Evolutionary conservation across 2,329 filamentous ascomycete genomes (phyloP), one percentile per base, ranked within the genome.

Genomic region (Cryphonectria parasitica): DNA sequence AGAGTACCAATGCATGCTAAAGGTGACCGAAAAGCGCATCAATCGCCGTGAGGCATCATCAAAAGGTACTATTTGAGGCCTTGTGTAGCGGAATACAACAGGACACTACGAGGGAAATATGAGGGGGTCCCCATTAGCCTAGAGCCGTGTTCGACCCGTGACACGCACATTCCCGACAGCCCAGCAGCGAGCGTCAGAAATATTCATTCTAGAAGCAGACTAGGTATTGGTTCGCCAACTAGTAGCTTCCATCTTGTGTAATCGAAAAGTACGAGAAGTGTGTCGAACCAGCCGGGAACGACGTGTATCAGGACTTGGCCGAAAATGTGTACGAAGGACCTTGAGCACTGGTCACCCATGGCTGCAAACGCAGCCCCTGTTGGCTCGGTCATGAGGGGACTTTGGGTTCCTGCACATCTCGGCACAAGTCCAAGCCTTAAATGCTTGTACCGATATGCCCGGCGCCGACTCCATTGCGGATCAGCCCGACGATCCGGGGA

Each of bases 401-500:
- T 71, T 56, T 3, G 15, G 67, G 36, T 54, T 69, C 49, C 70
- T 72, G 71, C 71, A 72, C 45, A 63, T 69, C 68, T 72, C 71
- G 71, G 71, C 62, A 54, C 45, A 68, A 34, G 45, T 39, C 45
- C 45, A 72, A 70, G 65, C 36, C n/a, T 65, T 31, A 62, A 68
- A 70, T 67, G 68, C 68, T 71, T 68, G 64, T 1, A 58, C 3
- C 5, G 25, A 34, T 13, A 54, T 15, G 25, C 25, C 28, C 25
- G 25, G 54, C 64, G 62, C 63, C 68, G 31, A 34, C 36, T 13
- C 39, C 1, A 31, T 43, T 66, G 52, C 52, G 34, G 65, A 64
- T 52, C 49, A 41, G 34, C 60, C 45, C 34, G 67, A 56, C 45
- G 58, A 36, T 45, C 61, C 62, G 63, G 58, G 60, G 69, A 49